A percentile compares a stretch with the other conserved stretches of the same genome.
These are phyloP conservation scores for Cordyceps militaris DNA, from an alignment of 2,329 filamentous ascomycete genomes.

Conservation along the genomic window DNA sequence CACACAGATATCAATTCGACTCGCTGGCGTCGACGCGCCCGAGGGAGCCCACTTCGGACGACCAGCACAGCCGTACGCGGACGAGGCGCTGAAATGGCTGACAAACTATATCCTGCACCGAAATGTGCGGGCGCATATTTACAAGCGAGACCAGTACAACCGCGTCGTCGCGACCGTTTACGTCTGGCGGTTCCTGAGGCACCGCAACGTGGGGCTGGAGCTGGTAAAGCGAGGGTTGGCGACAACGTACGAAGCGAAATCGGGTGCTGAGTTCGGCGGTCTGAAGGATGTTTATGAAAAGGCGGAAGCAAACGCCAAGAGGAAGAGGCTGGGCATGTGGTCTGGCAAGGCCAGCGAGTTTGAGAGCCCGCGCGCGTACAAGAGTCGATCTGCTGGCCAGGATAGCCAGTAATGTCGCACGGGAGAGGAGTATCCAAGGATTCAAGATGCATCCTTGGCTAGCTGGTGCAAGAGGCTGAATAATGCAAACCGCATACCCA, in stretches of 20 bases:
- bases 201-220: constrained; percentile 76
- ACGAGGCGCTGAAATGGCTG: constrained; percentile 80
- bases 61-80: constrained; percentile 74
- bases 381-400: constrained; percentile 39
- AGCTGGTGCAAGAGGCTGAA: not conserved
- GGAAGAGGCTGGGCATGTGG: constrained; percentile 68
- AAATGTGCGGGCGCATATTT: constrained; percentile 74
- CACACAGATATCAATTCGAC: constrained; percentile 70
- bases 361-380: constrained; percentile 86
- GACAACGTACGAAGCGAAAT: constrained; percentile 90
- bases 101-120: constrained; percentile 61
- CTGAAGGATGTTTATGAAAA: constrained; percentile 56
- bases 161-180: constrained; percentile 82
- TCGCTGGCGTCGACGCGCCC: constrained; percentile 90
- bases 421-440: not conserved
- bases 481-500: not conserved
- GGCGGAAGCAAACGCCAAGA: constrained; percentile 61
- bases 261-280: constrained; percentile 80
- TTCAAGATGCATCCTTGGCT: not conserved
- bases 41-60: constrained; percentile 89
- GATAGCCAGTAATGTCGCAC: not conserved
- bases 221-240: constrained; percentile 83
- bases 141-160: constrained; percentile 85
- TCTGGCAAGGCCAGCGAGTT: constrained; percentile 51
- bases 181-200: constrained; percentile 60